Conservation (phyloP, 169 alveolate genomes). For the Plasmodium yoelii region DNA sequence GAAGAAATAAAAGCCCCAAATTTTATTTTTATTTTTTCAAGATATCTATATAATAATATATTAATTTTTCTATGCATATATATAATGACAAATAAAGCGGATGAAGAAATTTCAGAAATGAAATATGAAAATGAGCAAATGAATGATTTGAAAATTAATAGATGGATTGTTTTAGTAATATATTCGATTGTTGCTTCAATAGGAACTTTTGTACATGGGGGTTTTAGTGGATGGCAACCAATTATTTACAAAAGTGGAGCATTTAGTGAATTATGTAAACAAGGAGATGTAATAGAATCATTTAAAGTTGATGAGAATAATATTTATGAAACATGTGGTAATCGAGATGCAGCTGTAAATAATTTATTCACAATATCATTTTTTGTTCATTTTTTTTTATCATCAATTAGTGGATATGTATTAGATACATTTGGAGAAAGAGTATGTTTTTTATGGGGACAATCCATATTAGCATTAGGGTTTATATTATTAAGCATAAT, state of each 20-base stretch:
- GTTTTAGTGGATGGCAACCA: slow-evolving; percentile 76
- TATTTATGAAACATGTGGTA: slow-evolving; percentile 51
- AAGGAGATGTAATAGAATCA: slow-evolving; percentile 15
- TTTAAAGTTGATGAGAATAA: slow-evolving; percentile 26
- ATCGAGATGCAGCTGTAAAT: slow-evolving; percentile 64
- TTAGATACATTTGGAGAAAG: slow-evolving; percentile 69
- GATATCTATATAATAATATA: too few species aligned
- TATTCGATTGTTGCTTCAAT: slow-evolving; percentile 38
- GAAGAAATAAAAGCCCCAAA: too few species aligned
- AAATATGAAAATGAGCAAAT: not conserved
- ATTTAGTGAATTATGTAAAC: slow-evolving; percentile 43
- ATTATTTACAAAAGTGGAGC: slow-evolving; percentile 71
- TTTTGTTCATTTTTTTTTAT: slow-evolving; percentile 67
- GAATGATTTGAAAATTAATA: slow-evolving; percentile 16
- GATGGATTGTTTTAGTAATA: slow-evolving; percentile 31
- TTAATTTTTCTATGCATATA: too few species aligned
- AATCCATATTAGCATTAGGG: slow-evolving; percentile 23
- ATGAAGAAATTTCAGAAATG: slow-evolving; percentile 23
- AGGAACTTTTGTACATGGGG: slow-evolving; percentile 53
- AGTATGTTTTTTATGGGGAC: slow-evolving; percentile 63
- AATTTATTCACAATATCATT: slow-evolving; percentile 62
- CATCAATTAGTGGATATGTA: slow-evolving; percentile 63
- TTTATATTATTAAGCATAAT: slow-evolving; percentile 22
- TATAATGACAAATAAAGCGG: not conserved
- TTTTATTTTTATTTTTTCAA: too few species aligned